These are phyloP conservation scores for Pichia sp. DNA, from an alignment of 1,139 yeast genomes.

Conservation along the genomic window DNA sequence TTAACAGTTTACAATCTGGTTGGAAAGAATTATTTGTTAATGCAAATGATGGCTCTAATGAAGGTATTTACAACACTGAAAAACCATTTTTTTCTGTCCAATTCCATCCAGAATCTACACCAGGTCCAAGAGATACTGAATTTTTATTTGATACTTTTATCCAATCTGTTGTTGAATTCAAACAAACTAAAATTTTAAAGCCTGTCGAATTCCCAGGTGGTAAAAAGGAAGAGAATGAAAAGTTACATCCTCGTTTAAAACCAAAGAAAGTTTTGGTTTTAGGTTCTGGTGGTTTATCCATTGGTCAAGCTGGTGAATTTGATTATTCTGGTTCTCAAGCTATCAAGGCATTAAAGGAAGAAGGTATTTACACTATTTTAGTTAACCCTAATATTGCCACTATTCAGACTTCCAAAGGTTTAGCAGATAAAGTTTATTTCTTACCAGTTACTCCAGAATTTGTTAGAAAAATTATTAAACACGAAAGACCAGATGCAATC, in stretches of 20 bases:
- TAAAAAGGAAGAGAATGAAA: constrained; percentile 59
- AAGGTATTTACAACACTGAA: constrained; percentile 89
- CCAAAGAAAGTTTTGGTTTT: constrained; percentile 92
- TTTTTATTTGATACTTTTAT: constrained; percentile 93
- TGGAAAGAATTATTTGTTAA: constrained; percentile 96
- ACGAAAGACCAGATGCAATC: constrained; percentile 95
- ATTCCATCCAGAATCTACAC: constrained; percentile 98
- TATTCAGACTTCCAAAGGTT: constrained; percentile 94
- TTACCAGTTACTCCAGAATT: constrained; percentile 95
- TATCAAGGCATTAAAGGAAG: constrained; percentile 91
- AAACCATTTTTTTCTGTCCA: constrained; percentile 97
- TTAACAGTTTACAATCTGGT: constrained; percentile 59
- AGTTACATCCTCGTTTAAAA: constrained; percentile 67
- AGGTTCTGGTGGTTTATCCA: constrained; percentile 97
- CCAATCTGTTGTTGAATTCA: constrained; percentile 64
- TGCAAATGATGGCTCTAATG: constrained; percentile 96
- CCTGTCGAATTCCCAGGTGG: constrained; percentile 93
- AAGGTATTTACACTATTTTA: constrained; percentile 89
- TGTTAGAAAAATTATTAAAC: constrained; percentile 88
- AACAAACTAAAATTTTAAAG: constrained; percentile 47
- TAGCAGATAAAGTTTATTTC: constrained; percentile 96
- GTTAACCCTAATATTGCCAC: constrained; percentile 98
- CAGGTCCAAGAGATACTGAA: constrained; percentile 99
- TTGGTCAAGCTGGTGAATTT: constrained; percentile 99
- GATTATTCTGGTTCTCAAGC: constrained; percentile 94